These are phyloP conservation scores for Aureobasidium sp. DNA, from an alignment of 2,329 filamentous ascomycete species.

Conservation along the genomic window DNA sequence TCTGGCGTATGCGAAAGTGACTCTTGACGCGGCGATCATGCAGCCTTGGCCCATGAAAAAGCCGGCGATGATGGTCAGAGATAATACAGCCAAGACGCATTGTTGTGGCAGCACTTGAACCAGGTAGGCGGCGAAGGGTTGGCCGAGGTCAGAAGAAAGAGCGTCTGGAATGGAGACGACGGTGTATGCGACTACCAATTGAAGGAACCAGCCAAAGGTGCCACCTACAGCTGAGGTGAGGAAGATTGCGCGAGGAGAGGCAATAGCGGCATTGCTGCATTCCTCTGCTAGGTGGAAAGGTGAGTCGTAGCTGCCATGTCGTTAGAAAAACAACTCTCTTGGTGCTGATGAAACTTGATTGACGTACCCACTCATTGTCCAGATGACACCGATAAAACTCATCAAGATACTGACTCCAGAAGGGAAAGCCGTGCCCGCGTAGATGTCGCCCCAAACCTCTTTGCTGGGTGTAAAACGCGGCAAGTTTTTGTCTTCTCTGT, in stretches of 20 bases:
- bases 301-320: constrained; percentile 48
- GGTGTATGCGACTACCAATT: constrained; percentile 60
- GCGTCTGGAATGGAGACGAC: constrained; percentile 54
- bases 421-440: constrained; percentile 58
- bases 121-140: constrained; percentile 63
- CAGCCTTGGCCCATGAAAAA: constrained; percentile 67
- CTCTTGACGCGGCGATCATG: constrained; percentile 49
- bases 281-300: constrained; percentile 69
- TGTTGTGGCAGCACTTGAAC: constrained; percentile 56
- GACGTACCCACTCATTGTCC: constrained; percentile 44
- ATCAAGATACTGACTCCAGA: constrained; percentile 60
- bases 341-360: no score
- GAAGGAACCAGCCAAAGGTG: constrained; percentile 63
- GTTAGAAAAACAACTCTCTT: neutral
- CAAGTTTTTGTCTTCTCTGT: constrained; percentile 41
- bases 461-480: constrained; percentile 51
- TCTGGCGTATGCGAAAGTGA: constrained; percentile 53
- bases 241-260: constrained; percentile 63
- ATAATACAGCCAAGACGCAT: constrained; percentile 53
- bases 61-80: constrained; percentile 58
- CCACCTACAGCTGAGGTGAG: constrained; percentile 60
- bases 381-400: constrained; percentile 63
- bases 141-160: constrained; percentile 53
- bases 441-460: constrained; percentile 58
- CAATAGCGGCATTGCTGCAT: constrained; percentile 63